phyloP scores from a whole-genome alignment of 768 basidiomycete genomes.

The Termitomyces heimii region DNA sequence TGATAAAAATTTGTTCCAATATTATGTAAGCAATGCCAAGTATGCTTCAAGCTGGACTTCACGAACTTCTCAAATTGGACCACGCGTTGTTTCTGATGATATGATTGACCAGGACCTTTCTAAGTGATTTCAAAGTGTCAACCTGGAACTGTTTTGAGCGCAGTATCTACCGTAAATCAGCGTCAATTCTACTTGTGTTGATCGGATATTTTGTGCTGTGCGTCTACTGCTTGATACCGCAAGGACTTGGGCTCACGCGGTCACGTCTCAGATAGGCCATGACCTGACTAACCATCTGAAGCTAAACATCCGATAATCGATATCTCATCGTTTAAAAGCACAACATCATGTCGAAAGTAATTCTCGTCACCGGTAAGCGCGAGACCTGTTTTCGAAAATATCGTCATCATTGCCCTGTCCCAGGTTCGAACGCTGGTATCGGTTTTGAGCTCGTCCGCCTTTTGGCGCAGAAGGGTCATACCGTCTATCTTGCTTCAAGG shows the following conservation, averaged over 20 bases:
- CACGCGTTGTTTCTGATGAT: background rate
- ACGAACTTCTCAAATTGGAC: background rate
- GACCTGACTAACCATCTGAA: background rate
- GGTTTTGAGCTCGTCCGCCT: conserved; percentile 39
- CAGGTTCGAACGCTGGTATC: conserved; percentile 41
- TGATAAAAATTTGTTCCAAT: background rate
- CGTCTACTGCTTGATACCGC: background rate
- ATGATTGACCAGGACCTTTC: background rate
- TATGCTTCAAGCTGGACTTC: background rate
- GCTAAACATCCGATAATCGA: background rate
- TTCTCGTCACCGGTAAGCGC: conserved; percentile 14
- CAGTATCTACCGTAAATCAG: background rate
- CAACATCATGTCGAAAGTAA: conserved; percentile 9
- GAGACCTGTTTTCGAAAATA: background rate
- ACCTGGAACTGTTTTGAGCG: background rate
- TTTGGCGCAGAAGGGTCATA: conserved; percentile 36
- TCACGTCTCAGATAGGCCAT: background rate
- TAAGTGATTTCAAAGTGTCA: background rate
- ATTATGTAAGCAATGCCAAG: background rate
- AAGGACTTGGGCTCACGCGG: background rate
- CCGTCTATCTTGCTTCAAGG: conserved; percentile 37
- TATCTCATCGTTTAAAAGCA: background rate
- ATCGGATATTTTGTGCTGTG: background rate
- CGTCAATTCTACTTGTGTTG: background rate
- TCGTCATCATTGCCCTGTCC: background rate